phyloP scores from a whole-genome alignment of 768 basidiomycete species.

The Candolleomyces eurysporus region DNA sequence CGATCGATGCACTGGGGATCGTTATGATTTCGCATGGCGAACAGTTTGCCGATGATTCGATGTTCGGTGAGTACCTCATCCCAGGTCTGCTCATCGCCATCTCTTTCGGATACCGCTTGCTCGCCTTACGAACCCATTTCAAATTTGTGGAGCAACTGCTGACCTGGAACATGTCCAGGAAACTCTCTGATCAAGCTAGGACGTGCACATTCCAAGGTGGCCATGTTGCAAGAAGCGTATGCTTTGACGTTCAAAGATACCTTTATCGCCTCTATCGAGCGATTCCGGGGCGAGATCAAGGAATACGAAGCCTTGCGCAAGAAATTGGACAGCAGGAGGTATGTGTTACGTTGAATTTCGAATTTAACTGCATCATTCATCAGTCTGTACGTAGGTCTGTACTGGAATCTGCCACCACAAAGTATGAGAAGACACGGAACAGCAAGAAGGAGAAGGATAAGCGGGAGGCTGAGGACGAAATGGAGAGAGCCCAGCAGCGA shows the following conservation, averaged over 20 bases:
- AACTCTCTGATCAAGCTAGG: constrained; percentile 73
- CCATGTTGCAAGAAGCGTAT: constrained; percentile 81
- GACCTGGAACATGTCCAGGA: constrained; percentile 38
- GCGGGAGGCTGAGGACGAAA: constrained; percentile 78
- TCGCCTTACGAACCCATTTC: too few species aligned
- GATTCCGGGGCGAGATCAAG: constrained; percentile 70
- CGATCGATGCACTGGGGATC: constrained; percentile 76
- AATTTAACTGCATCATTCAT: not conserved
- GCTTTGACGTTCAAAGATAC: constrained; percentile 71
- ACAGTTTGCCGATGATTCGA: constrained; percentile 74
- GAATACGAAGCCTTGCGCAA: constrained; percentile 80
- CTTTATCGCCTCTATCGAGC: constrained; percentile 65
- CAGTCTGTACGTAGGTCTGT: constrained; percentile 48
- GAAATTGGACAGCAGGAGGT: constrained; percentile 87
- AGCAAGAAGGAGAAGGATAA: constrained; percentile 83
- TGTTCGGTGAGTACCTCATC: constrained; percentile 48
- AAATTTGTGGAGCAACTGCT: not conserved
- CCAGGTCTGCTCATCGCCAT: too few species aligned
- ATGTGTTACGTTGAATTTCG: constrained; percentile 15
- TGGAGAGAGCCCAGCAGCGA: constrained; percentile 65
- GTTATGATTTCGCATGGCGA: constrained; percentile 88
- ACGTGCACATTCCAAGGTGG: constrained; percentile 81
- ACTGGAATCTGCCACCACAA: constrained; percentile 72
- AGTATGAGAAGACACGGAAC: constrained; percentile 62
- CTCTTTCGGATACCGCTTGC: too few species aligned